Conservation (phyloP, 2,329 filamentous ascomycete species). For the Aspergillus sp. region DNA sequence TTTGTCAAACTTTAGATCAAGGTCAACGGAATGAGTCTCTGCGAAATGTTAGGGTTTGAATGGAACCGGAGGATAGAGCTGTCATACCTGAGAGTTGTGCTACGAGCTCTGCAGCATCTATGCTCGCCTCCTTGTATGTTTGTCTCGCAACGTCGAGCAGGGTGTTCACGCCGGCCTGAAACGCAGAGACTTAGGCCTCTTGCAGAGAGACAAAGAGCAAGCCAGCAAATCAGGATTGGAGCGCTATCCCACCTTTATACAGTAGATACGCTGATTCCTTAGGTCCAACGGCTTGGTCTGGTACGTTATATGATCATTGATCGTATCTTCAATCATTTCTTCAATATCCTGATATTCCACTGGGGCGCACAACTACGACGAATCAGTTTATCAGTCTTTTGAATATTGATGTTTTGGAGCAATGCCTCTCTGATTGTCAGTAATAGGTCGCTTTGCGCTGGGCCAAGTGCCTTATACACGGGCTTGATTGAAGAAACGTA, state of each 20-base stretch:
- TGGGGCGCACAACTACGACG: conserved; percentile 60
- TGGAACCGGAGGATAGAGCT: not conserved
- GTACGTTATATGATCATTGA: conserved; percentile 80
- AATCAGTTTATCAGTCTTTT: conserved; percentile 8
- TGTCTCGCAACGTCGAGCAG: conserved; percentile 85
- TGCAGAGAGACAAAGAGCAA: conserved; percentile 17
- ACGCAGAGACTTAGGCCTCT: conserved; percentile 1
- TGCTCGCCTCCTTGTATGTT: conserved; percentile 84
- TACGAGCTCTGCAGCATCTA: conserved; percentile 72
- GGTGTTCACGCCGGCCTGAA: conserved; percentile 73
- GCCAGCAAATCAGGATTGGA: not conserved
- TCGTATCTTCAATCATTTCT: conserved; percentile 63
- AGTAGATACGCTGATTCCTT: conserved; percentile 86
- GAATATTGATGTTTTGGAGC: not conserved
- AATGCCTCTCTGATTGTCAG: conserved; percentile 62
- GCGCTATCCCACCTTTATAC: conserved; percentile 64
- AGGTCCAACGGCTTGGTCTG: conserved; percentile 78
- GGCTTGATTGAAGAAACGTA: conserved; percentile 69
- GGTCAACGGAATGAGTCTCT: conserved; percentile 59
- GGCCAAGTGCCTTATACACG: conserved; percentile 66
- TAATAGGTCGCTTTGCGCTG: conserved; percentile 65
- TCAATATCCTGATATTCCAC: conserved; percentile 62
- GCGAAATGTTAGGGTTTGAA: conserved; percentile 18
- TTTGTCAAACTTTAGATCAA: conserved; percentile 73
- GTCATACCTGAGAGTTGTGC: conserved; percentile 62